Conservation (phyloP, 1,284 basidiomycete species). For the Fomitiporia mediterranea region DNA sequence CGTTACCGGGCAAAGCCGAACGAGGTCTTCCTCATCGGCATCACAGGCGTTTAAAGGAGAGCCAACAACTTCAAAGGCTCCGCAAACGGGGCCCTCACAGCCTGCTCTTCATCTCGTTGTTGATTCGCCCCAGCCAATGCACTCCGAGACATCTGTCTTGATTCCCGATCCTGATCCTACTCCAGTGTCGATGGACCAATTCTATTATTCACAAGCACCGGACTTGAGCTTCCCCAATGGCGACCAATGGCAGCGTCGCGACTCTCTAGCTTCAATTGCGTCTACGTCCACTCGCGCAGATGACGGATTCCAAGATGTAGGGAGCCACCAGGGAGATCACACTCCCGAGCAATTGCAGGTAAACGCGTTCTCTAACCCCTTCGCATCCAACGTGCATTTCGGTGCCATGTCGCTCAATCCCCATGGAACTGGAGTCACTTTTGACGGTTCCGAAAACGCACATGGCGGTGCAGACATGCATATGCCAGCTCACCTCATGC, state of each 20-base stretch:
- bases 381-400: conserved; percentile 8
- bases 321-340: neutral
- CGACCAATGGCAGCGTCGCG: conserved; percentile 13
- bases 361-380: conserved; percentile 18
- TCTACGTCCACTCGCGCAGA: conserved; percentile 1
- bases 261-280: conserved; percentile 8
- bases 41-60: neutral
- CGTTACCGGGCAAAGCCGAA: neutral
- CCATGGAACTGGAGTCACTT: neutral
- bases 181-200: neutral
- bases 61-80: neutral
- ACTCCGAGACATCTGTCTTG: neutral
- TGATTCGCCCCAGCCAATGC: neutral
- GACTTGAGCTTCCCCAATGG: neutral
- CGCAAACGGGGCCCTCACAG: neutral
- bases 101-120: conserved; percentile 1
- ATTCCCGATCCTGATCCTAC: conserved; percentile 3
- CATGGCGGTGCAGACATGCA: neutral
- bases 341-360: neutral
- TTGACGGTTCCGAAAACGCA: neutral
- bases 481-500: neutral
- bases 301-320: neutral
- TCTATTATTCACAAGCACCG: neutral
- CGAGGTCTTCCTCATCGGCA: neutral
- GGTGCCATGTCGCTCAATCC: conserved; percentile 1